Conservation (phyloP, 2,329 filamentous ascomycete genomes). For the Penicillium sp. region DNA sequence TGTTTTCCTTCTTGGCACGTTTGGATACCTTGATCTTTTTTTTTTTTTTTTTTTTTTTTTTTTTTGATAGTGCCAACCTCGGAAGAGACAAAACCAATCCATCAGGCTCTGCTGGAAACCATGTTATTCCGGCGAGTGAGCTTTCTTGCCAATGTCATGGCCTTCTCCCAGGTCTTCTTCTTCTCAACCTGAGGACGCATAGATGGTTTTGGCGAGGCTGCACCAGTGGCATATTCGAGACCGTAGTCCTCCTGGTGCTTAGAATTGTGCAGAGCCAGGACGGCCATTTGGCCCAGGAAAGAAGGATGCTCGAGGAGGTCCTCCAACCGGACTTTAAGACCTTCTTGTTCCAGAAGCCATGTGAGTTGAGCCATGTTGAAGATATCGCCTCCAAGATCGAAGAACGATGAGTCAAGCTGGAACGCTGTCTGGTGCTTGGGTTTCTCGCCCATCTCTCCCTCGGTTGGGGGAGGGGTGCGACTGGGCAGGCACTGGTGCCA, state of each 20-base stretch:
- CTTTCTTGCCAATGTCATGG: slow-evolving; percentile 33
- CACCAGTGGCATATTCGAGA: slow-evolving; percentile 18
- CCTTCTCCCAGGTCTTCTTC: slow-evolving; percentile 34
- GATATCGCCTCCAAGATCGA: slow-evolving; percentile 47
- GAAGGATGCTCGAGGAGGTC: slow-evolving; percentile 47
- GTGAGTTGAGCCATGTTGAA: slow-evolving; percentile 46
- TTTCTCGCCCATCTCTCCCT: slow-evolving; percentile 25
- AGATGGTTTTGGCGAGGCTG: slow-evolving; percentile 11
- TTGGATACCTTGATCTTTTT: not conserved
- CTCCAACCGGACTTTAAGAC: slow-evolving; percentile 43
- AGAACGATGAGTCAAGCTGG: slow-evolving; percentile 48
- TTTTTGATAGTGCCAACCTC: not conserved
- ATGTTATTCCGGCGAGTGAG: slow-evolving; percentile 31
- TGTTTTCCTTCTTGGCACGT: not conserved
- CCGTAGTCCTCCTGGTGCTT: slow-evolving; percentile 25
- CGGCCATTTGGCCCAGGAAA: slow-evolving; percentile 47
- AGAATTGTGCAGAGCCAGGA: slow-evolving; percentile 35
- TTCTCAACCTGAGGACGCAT: slow-evolving; percentile 16
- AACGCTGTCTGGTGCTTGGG: slow-evolving; percentile 26
- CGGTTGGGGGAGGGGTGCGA: slow-evolving; percentile 2
- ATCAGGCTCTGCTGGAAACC: slow-evolving; percentile 28
- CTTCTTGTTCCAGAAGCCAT: slow-evolving; percentile 48
- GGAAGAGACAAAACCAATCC: not conserved
- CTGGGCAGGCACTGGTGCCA: slow-evolving; percentile 45
- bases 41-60: slow-evolving; percentile 7